Conservation (phyloP, 2,329 filamentous ascomycete genomes). For the Fusarium coicis region DNA sequence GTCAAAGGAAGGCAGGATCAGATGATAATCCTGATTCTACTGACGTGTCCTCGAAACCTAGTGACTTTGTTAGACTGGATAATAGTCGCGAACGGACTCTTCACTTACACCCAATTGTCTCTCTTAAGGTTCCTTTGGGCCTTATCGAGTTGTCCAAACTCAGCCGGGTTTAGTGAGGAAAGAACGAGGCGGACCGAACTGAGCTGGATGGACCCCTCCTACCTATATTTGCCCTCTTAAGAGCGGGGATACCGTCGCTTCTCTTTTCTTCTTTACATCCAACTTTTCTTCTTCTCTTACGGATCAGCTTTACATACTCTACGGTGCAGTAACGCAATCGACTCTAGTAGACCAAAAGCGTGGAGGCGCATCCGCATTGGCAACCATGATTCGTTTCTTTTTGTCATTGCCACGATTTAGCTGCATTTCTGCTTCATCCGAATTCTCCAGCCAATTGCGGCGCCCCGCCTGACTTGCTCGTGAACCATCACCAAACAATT, state of each 20-base stretch:
- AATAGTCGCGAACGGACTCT: conserved; percentile 2
- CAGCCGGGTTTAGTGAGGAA: conserved; percentile 2
- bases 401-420: conserved; percentile 5
- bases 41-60: background rate
- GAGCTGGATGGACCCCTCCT: conserved; percentile 12
- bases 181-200: conserved; percentile 14
- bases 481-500: background rate
- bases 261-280: conserved; percentile 19
- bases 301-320: background rate
- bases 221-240: conserved; percentile 23
- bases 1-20: conserved; percentile 1
- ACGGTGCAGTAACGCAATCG: background rate
- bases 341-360: conserved; percentile 5
- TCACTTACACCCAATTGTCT: background rate
- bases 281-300: conserved; percentile 8
- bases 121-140: background rate
- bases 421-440: conserved; percentile 8
- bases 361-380: background rate
- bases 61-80: background rate
- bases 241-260: conserved; percentile 19
- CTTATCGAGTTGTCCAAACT: conserved; percentile 1
- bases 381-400: conserved; percentile 13
- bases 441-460: conserved; percentile 1
- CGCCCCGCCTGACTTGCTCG: conserved; percentile 1
- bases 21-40: background rate